These are phyloP conservation scores for Lactarius akahatsu DNA, from an alignment of 768 basidiomycete species.

Conservation along the genomic window DNA sequence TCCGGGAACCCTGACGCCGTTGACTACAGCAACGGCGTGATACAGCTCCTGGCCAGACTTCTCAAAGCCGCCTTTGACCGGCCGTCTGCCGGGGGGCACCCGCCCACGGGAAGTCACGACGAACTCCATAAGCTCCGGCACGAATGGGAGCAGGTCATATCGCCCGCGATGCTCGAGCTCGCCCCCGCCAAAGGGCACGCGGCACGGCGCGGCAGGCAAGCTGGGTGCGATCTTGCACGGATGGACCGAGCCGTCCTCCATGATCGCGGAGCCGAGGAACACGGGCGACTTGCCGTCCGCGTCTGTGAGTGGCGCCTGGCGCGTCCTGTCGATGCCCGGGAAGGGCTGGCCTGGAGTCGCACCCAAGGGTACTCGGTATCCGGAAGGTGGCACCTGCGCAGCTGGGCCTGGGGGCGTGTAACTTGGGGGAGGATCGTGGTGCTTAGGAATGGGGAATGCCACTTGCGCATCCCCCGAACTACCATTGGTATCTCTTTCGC, in stretches of 20 bases:
- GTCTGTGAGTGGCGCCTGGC: conserved; percentile 55
- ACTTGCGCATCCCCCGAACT: conserved; percentile 6
- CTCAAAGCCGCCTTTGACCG: conserved; percentile 76
- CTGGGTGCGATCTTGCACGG: conserved; percentile 78
- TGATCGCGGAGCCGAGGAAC: conserved; percentile 72
- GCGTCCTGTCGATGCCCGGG: conserved; percentile 44
- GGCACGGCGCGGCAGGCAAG: conserved; percentile 46
- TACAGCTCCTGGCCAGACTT: conserved; percentile 64
- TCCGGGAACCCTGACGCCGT: conserved; percentile 62
- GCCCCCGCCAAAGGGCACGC: conserved; percentile 61
- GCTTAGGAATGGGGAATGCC: conserved; percentile 15
- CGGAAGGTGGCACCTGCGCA: conserved; percentile 48
- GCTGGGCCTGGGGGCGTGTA: conserved; percentile 18
- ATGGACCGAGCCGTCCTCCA: conserved; percentile 58
- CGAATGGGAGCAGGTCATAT: conserved; percentile 74
- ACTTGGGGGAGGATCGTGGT: conserved; percentile 20
- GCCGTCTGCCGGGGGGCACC: conserved; percentile 55
- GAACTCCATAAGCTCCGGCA: conserved; percentile 69
- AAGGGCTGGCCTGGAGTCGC: conserved; percentile 41
- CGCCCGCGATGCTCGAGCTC: conserved; percentile 64
- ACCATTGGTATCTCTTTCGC: neutral
- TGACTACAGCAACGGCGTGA: conserved; percentile 57
- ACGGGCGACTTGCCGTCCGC: conserved; percentile 56
- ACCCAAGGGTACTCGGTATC: conserved; percentile 60
- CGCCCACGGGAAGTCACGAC: conserved; percentile 60